Conservation (phyloP, 2,329 filamentous ascomycete species). For the Fonsecaea erecta region DNA sequence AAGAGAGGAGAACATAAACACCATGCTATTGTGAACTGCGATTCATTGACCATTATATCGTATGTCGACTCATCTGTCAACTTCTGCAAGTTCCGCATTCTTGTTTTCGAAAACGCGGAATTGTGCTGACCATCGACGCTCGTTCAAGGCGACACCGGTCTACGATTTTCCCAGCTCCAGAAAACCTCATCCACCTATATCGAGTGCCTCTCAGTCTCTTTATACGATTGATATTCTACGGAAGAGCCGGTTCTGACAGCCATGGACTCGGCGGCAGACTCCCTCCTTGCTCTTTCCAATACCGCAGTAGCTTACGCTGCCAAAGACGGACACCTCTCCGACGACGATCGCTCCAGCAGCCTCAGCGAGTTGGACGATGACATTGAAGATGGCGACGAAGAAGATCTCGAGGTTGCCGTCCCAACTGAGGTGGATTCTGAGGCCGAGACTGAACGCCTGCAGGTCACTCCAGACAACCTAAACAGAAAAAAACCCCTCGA, state of each 20-base stretch:
- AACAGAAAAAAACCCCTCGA: constrained; percentile 64
- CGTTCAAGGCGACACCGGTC: not conserved
- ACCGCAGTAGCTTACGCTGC: constrained; percentile 43
- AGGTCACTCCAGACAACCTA: constrained; percentile 75
- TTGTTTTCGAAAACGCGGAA: not conserved
- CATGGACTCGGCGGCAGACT: constrained; percentile 48
- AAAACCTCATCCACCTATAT: not conserved
- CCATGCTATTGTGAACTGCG: constrained; percentile 25
- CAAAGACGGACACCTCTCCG: constrained; percentile 54
- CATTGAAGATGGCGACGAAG: constrained; percentile 48
- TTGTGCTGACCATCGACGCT: constrained; percentile 7
- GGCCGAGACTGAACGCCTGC: constrained; percentile 91
- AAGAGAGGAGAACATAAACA: constrained; percentile 16
- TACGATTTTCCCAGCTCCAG: constrained; percentile 6
- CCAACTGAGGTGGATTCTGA: constrained; percentile 74
- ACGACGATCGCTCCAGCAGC: constrained; percentile 82
- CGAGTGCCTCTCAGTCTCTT: not conserved
- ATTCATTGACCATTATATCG: constrained; percentile 15
- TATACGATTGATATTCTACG: not conserved
- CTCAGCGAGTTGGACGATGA: constrained; percentile 91
- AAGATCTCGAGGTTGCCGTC: constrained; percentile 35
- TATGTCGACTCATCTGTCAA: constrained; percentile 8
- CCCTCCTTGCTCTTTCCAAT: constrained; percentile 43
- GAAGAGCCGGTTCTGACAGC: constrained; percentile 10
- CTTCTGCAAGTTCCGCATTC: not conserved